Evolutionary conservation across 2,329 filamentous ascomycete species (phyloP), one percentile per base, ranked within the genome.

Genomic region (Ophiocordyceps sinensis): DNA sequence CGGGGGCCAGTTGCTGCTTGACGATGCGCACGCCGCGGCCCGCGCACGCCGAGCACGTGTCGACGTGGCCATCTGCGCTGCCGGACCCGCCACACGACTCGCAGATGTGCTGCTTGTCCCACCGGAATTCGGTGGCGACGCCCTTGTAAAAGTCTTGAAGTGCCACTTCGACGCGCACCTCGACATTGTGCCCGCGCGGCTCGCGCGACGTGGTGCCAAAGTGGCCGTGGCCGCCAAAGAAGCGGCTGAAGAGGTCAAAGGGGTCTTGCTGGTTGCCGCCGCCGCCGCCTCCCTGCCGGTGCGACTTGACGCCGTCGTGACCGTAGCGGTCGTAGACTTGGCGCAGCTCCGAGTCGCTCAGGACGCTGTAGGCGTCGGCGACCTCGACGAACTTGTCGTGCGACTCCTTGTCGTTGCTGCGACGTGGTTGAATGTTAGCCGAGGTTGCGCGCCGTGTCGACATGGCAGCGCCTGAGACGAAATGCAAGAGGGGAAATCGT

Each of bases 51-150:
- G 68, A 61, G 59, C 91, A 98, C 3, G 74, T 83, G 41, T 94
- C 83, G 23, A 93, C 84, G 41, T 82, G 64, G 14, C 86, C 85
- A 58, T 98, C 91, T 41, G 77, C 79, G 40, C 79, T 82, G 12
- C 91, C 91, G 0, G 78, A 80, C 1, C 91, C 91, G 53, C 89
- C 85, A 59, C 91, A 98, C 44, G 81, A 72, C 46, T 93, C 86
- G 62, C 91, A 98, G 45, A 98, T 88, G 52, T 86, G 82, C 67
- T 96, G 89, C 67, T 94, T 94, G 58, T 96, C 85, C 57, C 94
- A 78, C 45, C 79, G 76, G 61, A 98, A 94, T 57, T 94, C 83
- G 45, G 85, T 87, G 34, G 83, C 79, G 42, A 78, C 75, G 38
- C 91, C 91, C 45, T 79, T 91, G 68, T 98, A 98, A 65, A 96